Evolutionary conservation across 2,329 filamentous ascomycete species (phyloP).

Genomic region (Hypoxylon sp.): DNA sequence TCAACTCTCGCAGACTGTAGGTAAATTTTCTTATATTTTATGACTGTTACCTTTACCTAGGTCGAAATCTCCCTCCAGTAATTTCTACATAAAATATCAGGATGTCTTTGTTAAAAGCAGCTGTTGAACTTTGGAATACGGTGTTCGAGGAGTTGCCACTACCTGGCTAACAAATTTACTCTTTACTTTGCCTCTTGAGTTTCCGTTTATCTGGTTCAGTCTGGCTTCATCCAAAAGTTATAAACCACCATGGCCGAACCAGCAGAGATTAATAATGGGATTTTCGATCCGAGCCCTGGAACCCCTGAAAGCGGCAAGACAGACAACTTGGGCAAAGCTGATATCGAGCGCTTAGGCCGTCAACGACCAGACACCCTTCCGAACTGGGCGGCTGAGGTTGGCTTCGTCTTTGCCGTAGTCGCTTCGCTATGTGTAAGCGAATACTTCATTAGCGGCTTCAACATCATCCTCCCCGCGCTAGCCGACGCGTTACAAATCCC

Average conservation of each 20-base stretch:
- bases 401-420: slow-evolving; percentile 71
- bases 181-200: not conserved
- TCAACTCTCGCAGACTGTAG: slow-evolving; percentile 45
- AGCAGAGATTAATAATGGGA: slow-evolving; percentile 28
- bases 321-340: slow-evolving; percentile 46
- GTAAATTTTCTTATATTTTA: slow-evolving; percentile 17
- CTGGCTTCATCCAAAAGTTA: not conserved
- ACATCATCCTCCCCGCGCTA: slow-evolving; percentile 78
- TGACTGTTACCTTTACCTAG: slow-evolving; percentile 11
- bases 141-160: not conserved
- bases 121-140: slow-evolving; percentile 2
- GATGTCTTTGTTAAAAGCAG: slow-evolving; percentile 22
- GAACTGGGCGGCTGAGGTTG: slow-evolving; percentile 66
- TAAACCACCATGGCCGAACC: slow-evolving; percentile 24
- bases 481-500: slow-evolving; percentile 75
- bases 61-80: not conserved
- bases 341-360: slow-evolving; percentile 70
- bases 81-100: slow-evolving; percentile 22
- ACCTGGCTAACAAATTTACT: not conserved
- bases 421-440: slow-evolving; percentile 75
- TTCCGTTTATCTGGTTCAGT: not conserved
- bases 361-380: slow-evolving; percentile 69
- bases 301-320: slow-evolving; percentile 39
- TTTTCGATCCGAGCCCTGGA: slow-evolving; percentile 29
- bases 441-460: slow-evolving; percentile 84